These are phyloP conservation scores for Mycothermus thermophilus DNA, from an alignment of 495 filamentous ascomycete genomes.

Conservation along the genomic window DNA sequence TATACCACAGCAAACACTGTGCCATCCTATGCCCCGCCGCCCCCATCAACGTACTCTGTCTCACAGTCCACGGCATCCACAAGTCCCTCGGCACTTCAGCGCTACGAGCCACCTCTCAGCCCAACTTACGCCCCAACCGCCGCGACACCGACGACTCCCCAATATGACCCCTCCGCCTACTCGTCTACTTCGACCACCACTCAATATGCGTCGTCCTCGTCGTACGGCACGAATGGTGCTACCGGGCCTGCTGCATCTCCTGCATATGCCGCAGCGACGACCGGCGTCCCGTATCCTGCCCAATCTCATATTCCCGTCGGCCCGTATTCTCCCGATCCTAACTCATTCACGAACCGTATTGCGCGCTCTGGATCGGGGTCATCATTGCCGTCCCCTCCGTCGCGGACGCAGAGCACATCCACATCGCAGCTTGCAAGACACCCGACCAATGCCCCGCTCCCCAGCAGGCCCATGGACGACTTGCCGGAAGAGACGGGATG, in stretches of 20 bases:
- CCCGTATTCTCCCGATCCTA: slow-evolving; percentile 32
- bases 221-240: slow-evolving; percentile 20
- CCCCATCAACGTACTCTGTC: slow-evolving; percentile 16
- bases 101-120: slow-evolving; percentile 23
- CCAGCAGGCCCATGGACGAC: slow-evolving; percentile 36
- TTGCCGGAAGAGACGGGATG: slow-evolving; percentile 27
- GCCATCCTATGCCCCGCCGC: slow-evolving; percentile 23
- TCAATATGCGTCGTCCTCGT: slow-evolving; percentile 16
- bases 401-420: slow-evolving; percentile 15
- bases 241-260: slow-evolving; percentile 10
- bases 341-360: slow-evolving; percentile 25
- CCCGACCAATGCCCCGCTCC: slow-evolving; percentile 41
- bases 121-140: slow-evolving; percentile 12
- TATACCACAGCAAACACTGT: too few species aligned
- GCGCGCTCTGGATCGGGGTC: slow-evolving; percentile 31
- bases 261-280: slow-evolving; percentile 21
- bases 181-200: slow-evolving; percentile 11
- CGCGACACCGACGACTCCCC: slow-evolving; percentile 10
- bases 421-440: slow-evolving; percentile 31
- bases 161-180: slow-evolving; percentile 17
- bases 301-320: slow-evolving; percentile 34
- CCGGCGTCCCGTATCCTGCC: slow-evolving; percentile 33
- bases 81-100: slow-evolving; percentile 16
- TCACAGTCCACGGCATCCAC: slow-evolving; percentile 19
- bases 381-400: slow-evolving; percentile 28